Evolutionary conservation across 768 basidiomycete species (phyloP).

Genomic region (Gautieria morchelliformis): DNA sequence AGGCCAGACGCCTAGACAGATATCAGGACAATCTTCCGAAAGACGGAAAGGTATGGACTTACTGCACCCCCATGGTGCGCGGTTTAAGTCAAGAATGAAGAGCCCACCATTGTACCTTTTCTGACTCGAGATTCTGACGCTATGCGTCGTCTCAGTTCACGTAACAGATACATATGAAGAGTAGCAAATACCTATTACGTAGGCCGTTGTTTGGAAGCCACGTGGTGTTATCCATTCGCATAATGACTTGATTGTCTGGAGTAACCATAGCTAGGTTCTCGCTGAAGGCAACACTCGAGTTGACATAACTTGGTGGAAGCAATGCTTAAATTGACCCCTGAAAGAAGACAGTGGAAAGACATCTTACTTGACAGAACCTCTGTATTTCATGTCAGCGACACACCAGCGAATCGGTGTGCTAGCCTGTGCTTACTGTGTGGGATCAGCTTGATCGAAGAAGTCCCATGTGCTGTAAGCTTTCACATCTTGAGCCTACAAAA

Average conservation of each 20-base stretch:
- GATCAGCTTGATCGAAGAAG: conserved; percentile 30
- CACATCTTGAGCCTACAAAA: neutral
- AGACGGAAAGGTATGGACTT: conserved; percentile 17
- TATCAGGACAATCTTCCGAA: conserved; percentile 4
- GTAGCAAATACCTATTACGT: conserved; percentile 46
- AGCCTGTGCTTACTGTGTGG: conserved; percentile 46
- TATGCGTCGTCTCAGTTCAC: conserved; percentile 20
- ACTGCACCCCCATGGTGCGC: conserved; percentile 88
- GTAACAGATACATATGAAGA: neutral
- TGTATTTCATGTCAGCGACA: conserved; percentile 24
- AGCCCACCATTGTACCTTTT: conserved; percentile 64
- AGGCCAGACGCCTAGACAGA: conserved; percentile 61
- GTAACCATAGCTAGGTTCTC: conserved; percentile 47
- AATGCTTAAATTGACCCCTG: conserved; percentile 8
- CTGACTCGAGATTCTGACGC: conserved; percentile 69
- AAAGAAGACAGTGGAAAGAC: neutral
- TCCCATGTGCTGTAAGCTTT: conserved; percentile 6
- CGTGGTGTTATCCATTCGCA: conserved; percentile 68
- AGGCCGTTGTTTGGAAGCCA: conserved; percentile 41
- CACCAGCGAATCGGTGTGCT: conserved; percentile 7
- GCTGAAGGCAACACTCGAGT: conserved; percentile 41
- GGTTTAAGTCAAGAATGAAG: conserved; percentile 75
- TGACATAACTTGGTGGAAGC: conserved; percentile 43
- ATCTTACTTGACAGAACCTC: conserved; percentile 65
- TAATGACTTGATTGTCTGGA: conserved; percentile 51